These are phyloP conservation scores for Aspergillus ibericus DNA, from an alignment of 2,329 filamentous ascomycete species.

Conservation along the genomic window DNA sequence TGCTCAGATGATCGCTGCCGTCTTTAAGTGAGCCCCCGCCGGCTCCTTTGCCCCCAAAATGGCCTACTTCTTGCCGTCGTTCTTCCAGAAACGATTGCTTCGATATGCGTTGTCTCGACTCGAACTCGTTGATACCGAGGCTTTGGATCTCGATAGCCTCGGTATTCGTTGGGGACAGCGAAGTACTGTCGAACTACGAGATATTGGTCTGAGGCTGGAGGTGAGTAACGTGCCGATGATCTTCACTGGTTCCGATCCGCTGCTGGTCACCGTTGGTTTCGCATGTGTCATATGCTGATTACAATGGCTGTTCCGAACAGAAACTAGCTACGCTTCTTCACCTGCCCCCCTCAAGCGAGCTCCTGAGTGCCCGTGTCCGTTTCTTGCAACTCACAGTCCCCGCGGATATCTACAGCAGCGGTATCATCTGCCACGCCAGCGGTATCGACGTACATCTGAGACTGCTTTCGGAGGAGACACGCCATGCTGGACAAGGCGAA, in stretches of 20 bases:
- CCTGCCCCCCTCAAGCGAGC: constrained; percentile 69
- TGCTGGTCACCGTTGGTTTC: constrained; percentile 5
- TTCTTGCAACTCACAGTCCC: constrained; percentile 79
- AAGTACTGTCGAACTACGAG: constrained; percentile 79
- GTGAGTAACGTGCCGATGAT: constrained; percentile 50
- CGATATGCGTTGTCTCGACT: constrained; percentile 80
- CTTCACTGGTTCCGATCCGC: constrained; percentile 10
- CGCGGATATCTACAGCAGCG: constrained; percentile 81
- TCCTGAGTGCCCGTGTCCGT: constrained; percentile 73
- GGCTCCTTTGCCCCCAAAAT: constrained; percentile 50
- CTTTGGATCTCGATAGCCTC: constrained; percentile 80
- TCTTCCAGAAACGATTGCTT: constrained; percentile 81
- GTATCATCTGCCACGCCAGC: constrained; percentile 78
- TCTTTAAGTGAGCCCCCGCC: constrained; percentile 28
- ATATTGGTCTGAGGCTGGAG: constrained; percentile 79
- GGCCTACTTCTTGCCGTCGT: constrained; percentile 74
- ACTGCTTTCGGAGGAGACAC: constrained; percentile 48
- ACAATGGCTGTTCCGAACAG: constrained; percentile 46
- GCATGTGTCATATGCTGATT: constrained; percentile 23
- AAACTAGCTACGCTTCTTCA: constrained; percentile 75
- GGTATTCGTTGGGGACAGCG: constrained; percentile 80
- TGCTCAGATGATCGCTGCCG: constrained; percentile 28
- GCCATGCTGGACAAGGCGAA: constrained; percentile 33
- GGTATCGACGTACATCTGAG: constrained; percentile 72
- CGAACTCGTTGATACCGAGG: constrained; percentile 84